A percentile compares a stretch with the other conserved stretches of the same genome.
phyloP scores from a whole-genome alignment of 2,329 filamentous ascomycete species.

The Massarina eburnea region DNA sequence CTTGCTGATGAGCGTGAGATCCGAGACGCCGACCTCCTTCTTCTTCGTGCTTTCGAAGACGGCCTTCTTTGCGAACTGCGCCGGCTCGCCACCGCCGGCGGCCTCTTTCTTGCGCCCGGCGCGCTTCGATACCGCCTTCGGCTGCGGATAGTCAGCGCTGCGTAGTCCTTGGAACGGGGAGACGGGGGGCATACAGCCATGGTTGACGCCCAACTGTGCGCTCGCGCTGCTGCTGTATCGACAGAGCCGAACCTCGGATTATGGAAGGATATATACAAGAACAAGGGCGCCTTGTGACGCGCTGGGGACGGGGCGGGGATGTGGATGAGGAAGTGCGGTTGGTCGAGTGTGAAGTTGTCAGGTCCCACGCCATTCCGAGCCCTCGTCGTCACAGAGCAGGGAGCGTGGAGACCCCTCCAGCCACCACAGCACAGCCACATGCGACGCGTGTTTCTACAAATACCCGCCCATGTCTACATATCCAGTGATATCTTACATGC shows the following conservation, averaged over 20 bases:
- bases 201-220: constrained; percentile 36
- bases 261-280: background rate
- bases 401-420: background rate
- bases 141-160: constrained; percentile 19
- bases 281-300: background rate
- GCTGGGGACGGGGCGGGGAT: background rate
- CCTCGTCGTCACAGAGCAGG: background rate
- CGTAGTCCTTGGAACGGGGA: constrained; percentile 5
- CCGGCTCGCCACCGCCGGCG: constrained; percentile 49
- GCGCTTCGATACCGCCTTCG: constrained; percentile 58
- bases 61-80: constrained; percentile 85
- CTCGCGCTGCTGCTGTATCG: constrained; percentile 14
- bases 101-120: constrained; percentile 60
- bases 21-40: constrained; percentile 98
- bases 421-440: constrained; percentile 1
- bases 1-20: constrained; percentile 96
- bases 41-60: constrained; percentile 96
- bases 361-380: constrained; percentile 1
- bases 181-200: constrained; percentile 23
- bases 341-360: constrained; percentile 16
- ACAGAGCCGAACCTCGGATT: background rate
- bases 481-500: too few relatives aligned
- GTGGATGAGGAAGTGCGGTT: constrained; percentile 12
- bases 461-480: too few relatives aligned
- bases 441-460: background rate